Evolutionary conservation across 2,329 filamentous ascomycete species (phyloP), one percentile per base, ranked within the genome.

Genomic region (Microsporum canis): DNA sequence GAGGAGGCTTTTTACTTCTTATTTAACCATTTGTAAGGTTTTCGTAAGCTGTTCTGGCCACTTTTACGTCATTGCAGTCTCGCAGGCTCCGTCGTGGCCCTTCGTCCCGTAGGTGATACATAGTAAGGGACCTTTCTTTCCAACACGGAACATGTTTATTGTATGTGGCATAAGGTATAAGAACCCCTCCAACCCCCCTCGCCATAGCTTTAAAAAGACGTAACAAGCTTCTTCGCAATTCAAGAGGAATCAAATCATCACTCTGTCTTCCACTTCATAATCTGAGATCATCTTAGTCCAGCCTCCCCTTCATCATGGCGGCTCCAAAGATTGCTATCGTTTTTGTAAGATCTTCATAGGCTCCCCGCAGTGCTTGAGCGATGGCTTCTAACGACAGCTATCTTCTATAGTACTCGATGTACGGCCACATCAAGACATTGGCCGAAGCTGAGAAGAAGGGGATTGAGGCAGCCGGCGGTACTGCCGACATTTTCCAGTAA

Each of bases 301-400:
- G 12, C 12, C 12, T 14, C 7, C 49, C 59, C 59, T 36, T 27
- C 41, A 33, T 29, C 39, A 61, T 39, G 14, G 95, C 95, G 90
- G 89, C 88, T 78, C 88, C 89, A 76, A 95, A 89, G 81, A 84
- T 96, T 73, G 91, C 91, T 69, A 94, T 96, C 77, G 84, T 96
- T 75, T 95, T 85, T 76, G 88, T 91, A 81, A 68, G 88, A n/a
- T 83, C 57, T 47, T 61, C 58, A 43, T 61, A 41, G 38, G 59
- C 47, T 36, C 59, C 39, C 17, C 62, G 61, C 43, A 57, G 27
- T 57, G 33, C 23, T 36, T 60, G 49, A 14, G 34, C 36, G 17
- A 14, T 33, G 17, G 8, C 3, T 41, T 36, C 57, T 5, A 56
- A 17, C 17, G 12, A 57, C 14, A 43, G 12, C 33, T 17, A n/a